phyloP scores from a whole-genome alignment of 805 yeast genomes.

The Metschnikowia lunata region DNA sequence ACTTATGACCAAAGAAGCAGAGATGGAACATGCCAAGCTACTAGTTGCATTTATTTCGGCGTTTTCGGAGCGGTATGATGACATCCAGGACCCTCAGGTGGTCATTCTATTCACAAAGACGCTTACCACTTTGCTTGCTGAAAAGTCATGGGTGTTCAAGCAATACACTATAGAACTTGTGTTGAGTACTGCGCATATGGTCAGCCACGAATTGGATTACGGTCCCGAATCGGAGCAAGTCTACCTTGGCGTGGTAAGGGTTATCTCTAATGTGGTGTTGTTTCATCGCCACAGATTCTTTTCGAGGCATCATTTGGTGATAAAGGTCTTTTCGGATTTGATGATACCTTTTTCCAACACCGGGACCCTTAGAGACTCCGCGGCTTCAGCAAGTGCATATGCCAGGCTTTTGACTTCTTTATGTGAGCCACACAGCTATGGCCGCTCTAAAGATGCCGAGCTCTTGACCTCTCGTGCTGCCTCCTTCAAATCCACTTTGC shows the following conservation, averaged over 20 bases:
- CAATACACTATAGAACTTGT: constrained; percentile 64
- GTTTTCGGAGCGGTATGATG: constrained; percentile 14
- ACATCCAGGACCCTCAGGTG: constrained; percentile 6
- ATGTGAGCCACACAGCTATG: constrained; percentile 62
- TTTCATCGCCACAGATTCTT: constrained; percentile 67
- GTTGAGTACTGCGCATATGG: constrained; percentile 34
- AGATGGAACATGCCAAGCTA: constrained; percentile 11
- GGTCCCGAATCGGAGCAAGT: constrained; percentile 9
- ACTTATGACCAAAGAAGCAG: constrained; percentile 12
- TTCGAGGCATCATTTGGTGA: constrained; percentile 67
- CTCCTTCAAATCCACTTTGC: constrained; percentile 52
- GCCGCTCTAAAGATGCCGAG: constrained; percentile 24
- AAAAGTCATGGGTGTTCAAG: constrained; percentile 52
- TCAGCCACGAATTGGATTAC: constrained; percentile 2
- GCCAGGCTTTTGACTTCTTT: constrained; percentile 60
- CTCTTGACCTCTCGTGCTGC: constrained; percentile 53
- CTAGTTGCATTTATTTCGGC: constrained; percentile 27
- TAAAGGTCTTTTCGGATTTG: constrained; percentile 44
- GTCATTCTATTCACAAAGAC: constrained; percentile 12
- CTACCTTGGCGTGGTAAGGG: constrained; percentile 40
- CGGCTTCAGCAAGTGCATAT: constrained; percentile 38
- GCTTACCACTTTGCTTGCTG: constrained; percentile 42
- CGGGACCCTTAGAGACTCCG: constrained; percentile 1
- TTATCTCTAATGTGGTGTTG: constrained; percentile 57
- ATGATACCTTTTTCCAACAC: constrained; percentile 40